Evolutionary conservation across 2,329 filamentous ascomycete genomes (phyloP).

Genomic region (Venturiaceae sp.): DNA sequence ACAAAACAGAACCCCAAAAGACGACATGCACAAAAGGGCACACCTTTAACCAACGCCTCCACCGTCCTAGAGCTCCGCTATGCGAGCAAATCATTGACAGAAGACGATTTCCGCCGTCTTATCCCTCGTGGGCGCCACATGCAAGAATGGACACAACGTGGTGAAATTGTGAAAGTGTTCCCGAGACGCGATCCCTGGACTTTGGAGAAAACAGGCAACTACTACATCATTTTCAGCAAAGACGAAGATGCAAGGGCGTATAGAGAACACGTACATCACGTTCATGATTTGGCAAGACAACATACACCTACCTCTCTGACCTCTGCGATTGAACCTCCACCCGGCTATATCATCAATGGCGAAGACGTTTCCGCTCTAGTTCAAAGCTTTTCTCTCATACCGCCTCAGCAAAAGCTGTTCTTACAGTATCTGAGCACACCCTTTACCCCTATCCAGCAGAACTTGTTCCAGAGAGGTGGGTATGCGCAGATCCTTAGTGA

Average conservation of each 20-base stretch:
- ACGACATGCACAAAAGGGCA: neutral
- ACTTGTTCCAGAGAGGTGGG: neutral
- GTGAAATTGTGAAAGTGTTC: conserved; percentile 30
- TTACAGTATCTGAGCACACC: neutral
- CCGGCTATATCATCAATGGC: conserved; percentile 24
- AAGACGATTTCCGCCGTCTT: conserved; percentile 59
- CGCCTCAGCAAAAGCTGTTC: conserved; percentile 21
- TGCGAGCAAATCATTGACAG: conserved; percentile 46
- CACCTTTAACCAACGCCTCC: neutral
- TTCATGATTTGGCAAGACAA: conserved; percentile 32
- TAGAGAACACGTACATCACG: conserved; percentile 36
- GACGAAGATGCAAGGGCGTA: conserved; percentile 47
- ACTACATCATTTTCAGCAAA: conserved; percentile 55
- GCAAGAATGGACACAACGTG: conserved; percentile 46
- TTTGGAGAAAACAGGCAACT: conserved; percentile 46
- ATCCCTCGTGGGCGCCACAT: conserved; percentile 48
- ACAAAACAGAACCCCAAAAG: neutral
- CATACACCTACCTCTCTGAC: conserved; percentile 26
- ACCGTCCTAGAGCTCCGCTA: conserved; percentile 44
- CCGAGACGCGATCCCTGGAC: conserved; percentile 52
- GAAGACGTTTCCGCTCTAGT: conserved; percentile 28
- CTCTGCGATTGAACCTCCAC: conserved; percentile 23
- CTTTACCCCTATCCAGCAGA: neutral
- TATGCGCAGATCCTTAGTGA: conserved; percentile 3
- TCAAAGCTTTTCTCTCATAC: conserved; percentile 35